Evolutionary conservation across 306 rosid genomes (phyloP).

Genomic region (Ceratonia siliqua): DNA sequence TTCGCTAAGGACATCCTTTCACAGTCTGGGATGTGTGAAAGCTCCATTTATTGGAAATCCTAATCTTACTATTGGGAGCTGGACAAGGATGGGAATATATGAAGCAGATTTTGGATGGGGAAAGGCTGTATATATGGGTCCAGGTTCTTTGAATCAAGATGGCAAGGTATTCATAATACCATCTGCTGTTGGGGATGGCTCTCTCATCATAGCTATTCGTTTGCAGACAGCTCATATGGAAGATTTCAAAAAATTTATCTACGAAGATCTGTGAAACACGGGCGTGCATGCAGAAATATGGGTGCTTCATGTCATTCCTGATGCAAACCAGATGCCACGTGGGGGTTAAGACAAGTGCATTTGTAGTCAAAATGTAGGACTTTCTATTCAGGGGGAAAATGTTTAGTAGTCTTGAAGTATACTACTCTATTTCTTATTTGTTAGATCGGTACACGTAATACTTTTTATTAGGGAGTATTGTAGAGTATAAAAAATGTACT

Average conservation of each 20-base stretch:
- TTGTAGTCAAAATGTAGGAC: too few species aligned
- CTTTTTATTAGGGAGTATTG: too few species aligned
- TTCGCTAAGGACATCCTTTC: not conserved
- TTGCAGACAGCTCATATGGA: slow-evolving; percentile 1
- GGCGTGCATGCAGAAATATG: too few species aligned
- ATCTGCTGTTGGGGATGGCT: not conserved
- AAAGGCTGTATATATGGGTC: slow-evolving; percentile 9
- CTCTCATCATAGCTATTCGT: not conserved
- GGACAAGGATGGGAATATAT: not conserved
- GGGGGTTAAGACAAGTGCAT: too few species aligned
- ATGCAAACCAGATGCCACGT: too few species aligned
- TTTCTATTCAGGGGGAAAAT: too few species aligned
- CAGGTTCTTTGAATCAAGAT: not conserved
- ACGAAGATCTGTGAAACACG: not conserved
- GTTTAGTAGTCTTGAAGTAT: too few species aligned
- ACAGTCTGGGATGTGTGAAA: not conserved
- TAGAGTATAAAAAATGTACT: too few species aligned
- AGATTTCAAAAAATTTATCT: slow-evolving; percentile 5
- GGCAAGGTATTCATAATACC: slow-evolving; percentile 10
- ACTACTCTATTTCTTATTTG: too few species aligned
- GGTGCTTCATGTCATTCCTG: too few species aligned
- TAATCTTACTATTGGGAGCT: not conserved
- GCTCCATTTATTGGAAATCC: slow-evolving; percentile 21
- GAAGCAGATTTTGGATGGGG: slow-evolving; percentile 32
- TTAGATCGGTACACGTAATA: too few species aligned